Percentiles rank a stretch among this genome's conserved stretches.
Conservation (phyloP, 2,329 filamentous ascomycete genomes). For the Alternaria sp. region DNA sequence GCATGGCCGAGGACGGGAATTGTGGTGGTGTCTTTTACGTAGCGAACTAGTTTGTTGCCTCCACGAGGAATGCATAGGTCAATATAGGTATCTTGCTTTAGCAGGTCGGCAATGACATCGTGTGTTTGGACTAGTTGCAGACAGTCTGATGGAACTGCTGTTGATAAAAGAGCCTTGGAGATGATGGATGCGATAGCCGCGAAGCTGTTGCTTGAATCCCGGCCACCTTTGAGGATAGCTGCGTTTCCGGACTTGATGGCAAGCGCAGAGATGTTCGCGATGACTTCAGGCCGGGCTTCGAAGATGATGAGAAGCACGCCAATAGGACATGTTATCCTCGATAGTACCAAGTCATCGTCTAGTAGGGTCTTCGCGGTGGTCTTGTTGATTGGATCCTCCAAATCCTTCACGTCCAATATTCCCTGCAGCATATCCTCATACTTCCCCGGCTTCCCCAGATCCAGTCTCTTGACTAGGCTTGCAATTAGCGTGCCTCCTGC, state of each 20-base stretch:
- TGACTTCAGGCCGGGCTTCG: conserved; percentile 95
- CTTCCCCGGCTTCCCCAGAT: conserved; percentile 86
- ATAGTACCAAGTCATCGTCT: conserved; percentile 84
- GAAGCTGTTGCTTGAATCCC: conserved; percentile 96
- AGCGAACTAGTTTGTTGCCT: conserved; percentile 86
- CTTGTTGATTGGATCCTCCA: conserved; percentile 88
- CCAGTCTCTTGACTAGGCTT: conserved; percentile 86
- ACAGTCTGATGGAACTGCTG: conserved; percentile 81
- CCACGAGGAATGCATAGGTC: conserved; percentile 95
- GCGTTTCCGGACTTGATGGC: conserved; percentile 98
- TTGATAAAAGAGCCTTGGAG: conserved; percentile 74
- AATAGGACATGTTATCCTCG: conserved; percentile 91
- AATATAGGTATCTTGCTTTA: conserved; percentile 84
- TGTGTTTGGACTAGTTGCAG: conserved; percentile 94
- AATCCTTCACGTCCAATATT: conserved; percentile 82
- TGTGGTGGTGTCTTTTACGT: conserved; percentile 88
- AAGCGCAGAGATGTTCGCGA: conserved; percentile 95
- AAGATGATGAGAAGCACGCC: conserved; percentile 99
- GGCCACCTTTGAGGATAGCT: conserved; percentile 95
- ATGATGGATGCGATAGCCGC: conserved; percentile 87
- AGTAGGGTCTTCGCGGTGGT: conserved; percentile 83
- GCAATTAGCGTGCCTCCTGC: conserved; percentile 77
- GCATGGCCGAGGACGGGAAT: conserved; percentile 97
- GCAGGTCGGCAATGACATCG: conserved; percentile 87
- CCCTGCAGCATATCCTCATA: conserved; percentile 98